phyloP scores from a whole-genome alignment of 495 filamentous ascomycete genomes.

The Hyaloscypha finlandica region DNA sequence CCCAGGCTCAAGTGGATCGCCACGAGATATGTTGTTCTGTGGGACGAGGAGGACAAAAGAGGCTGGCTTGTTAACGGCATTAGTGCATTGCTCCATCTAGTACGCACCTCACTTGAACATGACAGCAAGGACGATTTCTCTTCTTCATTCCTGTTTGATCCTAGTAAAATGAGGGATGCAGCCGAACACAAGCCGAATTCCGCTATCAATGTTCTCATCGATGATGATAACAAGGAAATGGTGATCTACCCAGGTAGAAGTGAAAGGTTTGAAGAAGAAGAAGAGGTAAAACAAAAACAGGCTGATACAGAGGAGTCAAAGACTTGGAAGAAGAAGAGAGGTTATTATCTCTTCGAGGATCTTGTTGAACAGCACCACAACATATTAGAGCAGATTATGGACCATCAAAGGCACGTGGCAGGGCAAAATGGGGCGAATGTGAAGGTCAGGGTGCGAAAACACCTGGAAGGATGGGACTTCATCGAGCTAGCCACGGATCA shows the following conservation, averaged over 20 bases:
- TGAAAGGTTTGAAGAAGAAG: no score
- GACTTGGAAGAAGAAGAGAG: no score
- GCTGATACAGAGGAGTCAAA: no score
- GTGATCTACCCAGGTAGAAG: no score
- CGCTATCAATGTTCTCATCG: no score
- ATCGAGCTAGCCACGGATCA: constrained; percentile 32
- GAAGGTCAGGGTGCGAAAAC: constrained; percentile 21
- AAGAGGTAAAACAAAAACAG: no score
- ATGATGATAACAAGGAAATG: no score
- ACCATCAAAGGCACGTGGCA: constrained; percentile 30
- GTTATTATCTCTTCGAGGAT: constrained; percentile 25
- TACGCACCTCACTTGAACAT: constrained; percentile 38
- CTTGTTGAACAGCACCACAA: constrained; percentile 30
- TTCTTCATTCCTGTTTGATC: no score
- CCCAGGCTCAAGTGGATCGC: constrained; percentile 32
- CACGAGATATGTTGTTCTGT: constrained; percentile 37
- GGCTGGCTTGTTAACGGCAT: constrained; percentile 45
- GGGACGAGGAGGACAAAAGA: constrained; percentile 38
- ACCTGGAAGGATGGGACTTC: constrained; percentile 42
- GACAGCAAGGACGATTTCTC: constrained; percentile 16
- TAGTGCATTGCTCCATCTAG: constrained; percentile 43
- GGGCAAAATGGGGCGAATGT: constrained; percentile 7
- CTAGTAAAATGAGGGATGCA: no score
- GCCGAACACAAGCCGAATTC: no score
- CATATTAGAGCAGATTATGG: constrained; percentile 37